phyloP scores from a whole-genome alignment of 164 flowering plant species.

The Malania oleifera region DNA sequence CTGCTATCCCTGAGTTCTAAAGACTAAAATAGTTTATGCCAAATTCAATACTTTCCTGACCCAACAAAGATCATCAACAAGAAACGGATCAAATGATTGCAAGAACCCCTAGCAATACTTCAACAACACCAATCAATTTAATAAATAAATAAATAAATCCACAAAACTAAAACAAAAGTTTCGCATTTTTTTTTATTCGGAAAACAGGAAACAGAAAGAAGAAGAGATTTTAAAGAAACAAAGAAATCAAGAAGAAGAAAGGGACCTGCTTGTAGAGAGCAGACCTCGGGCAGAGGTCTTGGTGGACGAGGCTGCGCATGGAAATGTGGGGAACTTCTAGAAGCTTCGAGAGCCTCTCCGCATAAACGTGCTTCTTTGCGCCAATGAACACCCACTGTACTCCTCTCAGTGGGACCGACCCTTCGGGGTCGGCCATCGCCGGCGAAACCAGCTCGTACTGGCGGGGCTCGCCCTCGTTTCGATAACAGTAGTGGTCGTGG shows the following conservation, averaged over 20 bases:
- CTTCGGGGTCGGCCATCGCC: conserved; percentile 24
- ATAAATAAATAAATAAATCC: no score
- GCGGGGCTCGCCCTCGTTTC: conserved; percentile 6
- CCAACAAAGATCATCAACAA: no score
- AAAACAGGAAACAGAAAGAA: no score
- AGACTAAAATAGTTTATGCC: no score
- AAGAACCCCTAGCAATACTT: no score
- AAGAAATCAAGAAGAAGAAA: neutral
- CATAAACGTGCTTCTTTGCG: conserved; percentile 63
- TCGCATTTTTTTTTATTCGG: no score
- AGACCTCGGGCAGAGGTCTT: conserved; percentile 76
- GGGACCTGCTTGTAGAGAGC: conserved; percentile 76
- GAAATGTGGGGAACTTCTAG: conserved; percentile 88
- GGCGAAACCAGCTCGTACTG: neutral
- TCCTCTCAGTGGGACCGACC: conserved; percentile 28
- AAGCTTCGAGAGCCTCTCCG: conserved; percentile 77
- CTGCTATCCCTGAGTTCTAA: no score
- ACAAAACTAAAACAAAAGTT: no score
- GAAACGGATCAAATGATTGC: no score
- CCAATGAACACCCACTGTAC: conserved; percentile 92
- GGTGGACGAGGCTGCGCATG: conserved; percentile 76
- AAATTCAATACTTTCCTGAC: no score
- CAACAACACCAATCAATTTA: no score
- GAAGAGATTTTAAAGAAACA: no score
- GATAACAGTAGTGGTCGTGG: conserved; percentile 14